Base-by-base conservation (phyloP, 306 rosid species). In the Ziziphus jujuba region DNA sequence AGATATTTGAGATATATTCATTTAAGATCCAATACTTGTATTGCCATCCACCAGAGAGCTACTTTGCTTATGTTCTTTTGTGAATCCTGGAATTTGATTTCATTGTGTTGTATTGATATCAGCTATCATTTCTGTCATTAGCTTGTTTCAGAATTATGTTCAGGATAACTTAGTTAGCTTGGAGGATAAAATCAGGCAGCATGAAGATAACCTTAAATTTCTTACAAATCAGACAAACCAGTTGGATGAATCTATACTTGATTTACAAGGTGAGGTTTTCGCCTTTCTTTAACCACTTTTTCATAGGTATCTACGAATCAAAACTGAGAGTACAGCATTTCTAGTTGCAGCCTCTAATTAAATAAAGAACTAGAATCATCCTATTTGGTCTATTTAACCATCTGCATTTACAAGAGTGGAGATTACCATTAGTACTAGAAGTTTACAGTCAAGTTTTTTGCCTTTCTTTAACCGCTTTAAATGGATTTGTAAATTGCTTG, bases 171-270 rank as follows among this genome's bases (percentile, higher is more conserved):
- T 22, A 47, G 71, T 62, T 43, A 68, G 67, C 75, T 31, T 59
- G 33, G 61, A 63, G 62, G 63, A 53, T 43, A 33, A 36, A 58
- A 71, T 73, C 80, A 79, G 25, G 75, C 74, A 63, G 68, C 93
- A 75, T 61, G 89, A 79, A 51, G 86, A 80, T 33, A 87, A 87
- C 70, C 74, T 89, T 43, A 78, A 73, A 65, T 84, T 84, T 74
- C 86, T 89, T 21, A 59, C 65, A 72, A 58, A 71, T 56, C 80
- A 73, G 75, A 75, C 81, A 31, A 77, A 85, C 63, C 56, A 10
- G 9, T 72, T 87, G 22, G 66, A 72, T 45, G 89, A 81, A 28
- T 75, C 79, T 11, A 78, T 84, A 35, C 75, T 79, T 59, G 87
- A 84, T 56, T 57, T 83, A 72, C 90, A 87, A 76, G 83, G 96